Evolutionary conservation across 78 protist genomes (phyloP).

Genomic region (Corallochytrium limacisporum): DNA sequence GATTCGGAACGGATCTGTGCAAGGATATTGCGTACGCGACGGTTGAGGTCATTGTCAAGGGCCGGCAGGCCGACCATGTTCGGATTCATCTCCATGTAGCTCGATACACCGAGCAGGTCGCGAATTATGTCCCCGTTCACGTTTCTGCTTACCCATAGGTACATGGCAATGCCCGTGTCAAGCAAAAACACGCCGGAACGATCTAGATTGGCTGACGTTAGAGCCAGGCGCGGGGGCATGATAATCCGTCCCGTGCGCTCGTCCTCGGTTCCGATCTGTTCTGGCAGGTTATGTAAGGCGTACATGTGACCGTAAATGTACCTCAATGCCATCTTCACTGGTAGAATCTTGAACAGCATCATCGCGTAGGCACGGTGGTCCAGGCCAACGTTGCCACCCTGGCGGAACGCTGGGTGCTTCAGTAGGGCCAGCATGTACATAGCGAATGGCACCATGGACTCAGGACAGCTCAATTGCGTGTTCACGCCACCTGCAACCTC

Average conservation of each 20-base stretch:
- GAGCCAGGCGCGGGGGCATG: constrained; percentile 1
- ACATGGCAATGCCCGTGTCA: background rate
- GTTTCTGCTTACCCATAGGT: background rate
- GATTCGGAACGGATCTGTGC: background rate
- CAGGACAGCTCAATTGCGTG: background rate
- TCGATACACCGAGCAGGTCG: background rate
- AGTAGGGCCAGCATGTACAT: background rate
- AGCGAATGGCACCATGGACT: background rate
- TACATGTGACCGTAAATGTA: background rate
- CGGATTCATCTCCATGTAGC: background rate
- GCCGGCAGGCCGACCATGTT: background rate
- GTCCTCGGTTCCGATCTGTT: background rate
- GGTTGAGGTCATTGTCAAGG: background rate
- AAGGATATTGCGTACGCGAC: background rate
- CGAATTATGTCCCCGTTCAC: background rate
- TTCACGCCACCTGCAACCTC: background rate
- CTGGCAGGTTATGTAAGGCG: constrained; percentile 9
- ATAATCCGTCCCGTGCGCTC: background rate
- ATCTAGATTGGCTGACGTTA: background rate
- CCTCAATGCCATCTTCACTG: background rate
- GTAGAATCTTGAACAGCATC: background rate
- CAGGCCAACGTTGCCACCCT: background rate
- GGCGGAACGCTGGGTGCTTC: background rate
- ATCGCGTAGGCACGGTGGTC: constrained; percentile 3
- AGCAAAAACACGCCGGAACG: background rate